These are phyloP conservation scores for Megacollybia marginata DNA, from an alignment of 768 basidiomycete species.

Conservation along the genomic window DNA sequence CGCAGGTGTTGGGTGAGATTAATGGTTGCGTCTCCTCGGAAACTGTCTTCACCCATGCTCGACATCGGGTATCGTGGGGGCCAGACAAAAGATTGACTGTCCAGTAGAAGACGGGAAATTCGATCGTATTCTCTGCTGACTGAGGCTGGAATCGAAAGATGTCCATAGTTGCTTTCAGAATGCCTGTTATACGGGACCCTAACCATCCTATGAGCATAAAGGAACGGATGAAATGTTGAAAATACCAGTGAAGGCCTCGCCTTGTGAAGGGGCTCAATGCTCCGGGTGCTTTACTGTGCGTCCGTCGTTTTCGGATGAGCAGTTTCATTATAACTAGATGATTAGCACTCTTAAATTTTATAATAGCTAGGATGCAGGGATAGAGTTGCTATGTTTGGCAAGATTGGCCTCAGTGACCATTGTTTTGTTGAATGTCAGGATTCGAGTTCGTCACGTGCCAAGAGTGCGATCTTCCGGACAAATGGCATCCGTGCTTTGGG, in stretches of 20 bases:
- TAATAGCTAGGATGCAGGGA: slow-evolving; percentile 57
- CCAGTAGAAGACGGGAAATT: slow-evolving; percentile 19
- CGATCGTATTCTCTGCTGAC: slow-evolving; percentile 7
- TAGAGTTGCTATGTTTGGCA: slow-evolving; percentile 57
- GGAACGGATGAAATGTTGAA: slow-evolving; percentile 6
- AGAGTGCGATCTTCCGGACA: too few relatives aligned
- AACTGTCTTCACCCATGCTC: slow-evolving; percentile 40
- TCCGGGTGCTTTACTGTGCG: slow-evolving; percentile 71
- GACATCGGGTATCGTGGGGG: slow-evolving; percentile 46
- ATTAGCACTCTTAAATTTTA: too few relatives aligned
- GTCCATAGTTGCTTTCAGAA: slow-evolving; percentile 56
- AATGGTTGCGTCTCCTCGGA: slow-evolving; percentile 12
- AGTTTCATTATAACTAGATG: slow-evolving; percentile 45
- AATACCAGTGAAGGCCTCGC: slow-evolving; percentile 62
- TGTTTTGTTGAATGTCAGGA: too few relatives aligned
- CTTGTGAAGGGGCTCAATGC: slow-evolving; percentile 64
- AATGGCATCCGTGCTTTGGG: too few relatives aligned
- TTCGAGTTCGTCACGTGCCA: too few relatives aligned
- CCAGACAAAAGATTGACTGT: too few relatives aligned
- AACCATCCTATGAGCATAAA: slow-evolving; percentile 3
- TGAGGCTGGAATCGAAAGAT: slow-evolving; percentile 25
- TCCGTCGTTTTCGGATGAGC: slow-evolving; percentile 45
- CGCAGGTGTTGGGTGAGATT: not conserved
- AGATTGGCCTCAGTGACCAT: not conserved
- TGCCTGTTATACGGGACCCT: slow-evolving; percentile 78